These are phyloP conservation scores for Magnaporthales sp. DNA, from an alignment of 2,329 filamentous ascomycete species.

Conservation along the genomic window DNA sequence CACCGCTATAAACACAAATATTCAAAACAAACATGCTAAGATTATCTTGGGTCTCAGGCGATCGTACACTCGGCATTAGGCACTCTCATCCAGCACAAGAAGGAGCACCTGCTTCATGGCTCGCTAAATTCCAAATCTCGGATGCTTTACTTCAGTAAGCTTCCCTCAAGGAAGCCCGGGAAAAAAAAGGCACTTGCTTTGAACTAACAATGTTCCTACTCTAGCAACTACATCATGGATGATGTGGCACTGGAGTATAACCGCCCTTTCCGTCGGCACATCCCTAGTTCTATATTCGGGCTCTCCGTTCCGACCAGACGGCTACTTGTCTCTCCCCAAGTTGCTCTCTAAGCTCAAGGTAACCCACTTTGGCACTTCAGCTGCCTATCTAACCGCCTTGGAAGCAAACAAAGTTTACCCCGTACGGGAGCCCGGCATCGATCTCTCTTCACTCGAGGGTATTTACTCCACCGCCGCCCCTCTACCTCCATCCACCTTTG, in stretches of 20 bases:
- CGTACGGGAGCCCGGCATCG: slow-evolving; percentile 38
- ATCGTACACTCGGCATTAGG: slow-evolving; percentile 90
- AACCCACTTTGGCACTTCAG: slow-evolving; percentile 90
- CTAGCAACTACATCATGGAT: slow-evolving; percentile 53
- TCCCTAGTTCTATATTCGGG: slow-evolving; percentile 87
- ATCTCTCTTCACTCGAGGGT: slow-evolving; percentile 61
- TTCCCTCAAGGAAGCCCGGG: neutral
- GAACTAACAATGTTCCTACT: neutral
- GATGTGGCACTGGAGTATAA: slow-evolving; percentile 99
- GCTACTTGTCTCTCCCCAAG: slow-evolving; percentile 71
- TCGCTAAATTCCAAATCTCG: slow-evolving; percentile 65
- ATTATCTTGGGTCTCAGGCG: slow-evolving; percentile 30
- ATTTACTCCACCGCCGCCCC: slow-evolving; percentile 94
- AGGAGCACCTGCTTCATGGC: slow-evolving; percentile 84
- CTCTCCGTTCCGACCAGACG: slow-evolving; percentile 75
- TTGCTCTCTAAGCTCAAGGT: slow-evolving; percentile 75
- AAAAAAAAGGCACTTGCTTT: neutral
- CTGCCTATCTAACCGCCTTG: slow-evolving; percentile 84
- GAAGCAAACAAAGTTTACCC: slow-evolving; percentile 69
- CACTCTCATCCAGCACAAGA: slow-evolving; percentile 92
- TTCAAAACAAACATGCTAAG: neutral
- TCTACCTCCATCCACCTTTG: slow-evolving; percentile 84
- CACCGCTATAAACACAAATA: too few relatives aligned
- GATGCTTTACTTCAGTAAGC: slow-evolving; percentile 72
- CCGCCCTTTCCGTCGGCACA: slow-evolving; percentile 72